A percentile compares a stretch with the other conserved stretches of the same genome.
These are phyloP conservation scores for Fraxinus sp. DNA, from an alignment of 305 asterid species.

Conservation along the genomic window DNA sequence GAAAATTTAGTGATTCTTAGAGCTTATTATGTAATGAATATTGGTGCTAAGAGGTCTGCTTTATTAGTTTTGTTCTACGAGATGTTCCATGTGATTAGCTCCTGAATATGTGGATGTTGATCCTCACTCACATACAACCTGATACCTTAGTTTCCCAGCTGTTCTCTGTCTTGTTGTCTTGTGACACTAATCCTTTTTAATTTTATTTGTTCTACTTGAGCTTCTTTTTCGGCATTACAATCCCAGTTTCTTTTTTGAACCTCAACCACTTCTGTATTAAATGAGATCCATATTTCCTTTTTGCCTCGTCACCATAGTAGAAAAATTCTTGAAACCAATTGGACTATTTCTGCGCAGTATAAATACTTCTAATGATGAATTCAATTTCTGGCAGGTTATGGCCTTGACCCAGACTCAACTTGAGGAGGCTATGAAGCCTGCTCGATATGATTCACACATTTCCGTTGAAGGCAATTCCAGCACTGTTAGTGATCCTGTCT, in stretches of 20 bases:
- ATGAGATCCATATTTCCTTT: conserved; percentile 6
- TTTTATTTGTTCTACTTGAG: not conserved
- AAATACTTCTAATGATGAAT: conserved; percentile 12
- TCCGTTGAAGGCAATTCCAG: conserved; percentile 65
- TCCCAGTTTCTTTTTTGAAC: not conserved
- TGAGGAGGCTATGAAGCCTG: conserved; percentile 87
- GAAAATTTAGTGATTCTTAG: not conserved
- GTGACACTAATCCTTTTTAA: not conserved
- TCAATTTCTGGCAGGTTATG: conserved; percentile 62
- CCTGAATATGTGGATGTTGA: not conserved
- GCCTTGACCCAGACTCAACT: conserved; percentile 85
- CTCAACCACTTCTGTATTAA: not conserved
- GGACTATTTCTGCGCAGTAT: not conserved
- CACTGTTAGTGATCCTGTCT: conserved; percentile 50
- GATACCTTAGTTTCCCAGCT: not conserved
- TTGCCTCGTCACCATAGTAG: not conserved
- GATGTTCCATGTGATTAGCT: not conserved
- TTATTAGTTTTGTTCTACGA: not conserved
- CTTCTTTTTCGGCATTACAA: not conserved
- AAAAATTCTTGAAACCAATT: not conserved
- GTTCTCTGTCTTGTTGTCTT: not conserved
- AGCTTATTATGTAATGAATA: not conserved
- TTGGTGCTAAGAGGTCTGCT: not conserved
- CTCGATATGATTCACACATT: conserved; percentile 53
- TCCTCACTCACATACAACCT: not conserved